Base-by-base conservation (phyloP, 2,329 filamentous ascomycete species). In the Diaporthe helianthi region DNA sequence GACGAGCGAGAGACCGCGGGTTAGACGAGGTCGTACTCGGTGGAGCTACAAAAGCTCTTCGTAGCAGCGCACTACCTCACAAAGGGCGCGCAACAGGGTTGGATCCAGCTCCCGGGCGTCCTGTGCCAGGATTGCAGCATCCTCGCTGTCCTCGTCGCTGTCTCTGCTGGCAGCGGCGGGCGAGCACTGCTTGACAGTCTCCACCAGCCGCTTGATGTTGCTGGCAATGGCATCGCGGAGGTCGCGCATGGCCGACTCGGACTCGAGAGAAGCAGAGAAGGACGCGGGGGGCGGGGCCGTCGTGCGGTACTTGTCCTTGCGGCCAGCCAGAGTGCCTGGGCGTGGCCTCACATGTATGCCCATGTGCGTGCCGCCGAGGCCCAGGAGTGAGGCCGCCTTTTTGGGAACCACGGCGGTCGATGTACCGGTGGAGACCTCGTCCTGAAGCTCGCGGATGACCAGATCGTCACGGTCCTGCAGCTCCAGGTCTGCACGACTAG, bases 341-440 rank as follows among this genome's bases (percentile, higher is more conserved):
- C 33, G 54, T 29, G 70, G 69, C 9, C 68, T 67, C 6, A 65
- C 67, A 36, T 73, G 72, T 38, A 65, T 71, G 66, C 61, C 70
- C 71, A 65, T 64, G 58, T 76, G 72, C 26, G 74, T 71, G 4
- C 74, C 72, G 4, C 79, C 77, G 19, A 88, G 79, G 1, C 86
- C 86, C 0, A 88, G 81, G 0, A 88, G 74, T 5, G 78, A 81
- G 0, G 84, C 84, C 0, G 86, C 86, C 75, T 88, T 88, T 69
- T 80, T 81, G n/a, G 84, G 84, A 51, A 86, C 82, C 24, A 79
- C 77, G 19, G 41, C 49, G 24, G 33, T 47, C 13, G 68, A 49
- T n/a, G 65, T 36, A 19, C 26, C 51, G 12, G 78, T 70, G 0
- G 74, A 76, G 33, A 76, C 74, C 8, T 76, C 68, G 41, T 72